These are phyloP conservation scores for Funneliformis caledonium DNA, from an alignment of 371 early-diverging fungal species.

Conservation along the genomic window DNA sequence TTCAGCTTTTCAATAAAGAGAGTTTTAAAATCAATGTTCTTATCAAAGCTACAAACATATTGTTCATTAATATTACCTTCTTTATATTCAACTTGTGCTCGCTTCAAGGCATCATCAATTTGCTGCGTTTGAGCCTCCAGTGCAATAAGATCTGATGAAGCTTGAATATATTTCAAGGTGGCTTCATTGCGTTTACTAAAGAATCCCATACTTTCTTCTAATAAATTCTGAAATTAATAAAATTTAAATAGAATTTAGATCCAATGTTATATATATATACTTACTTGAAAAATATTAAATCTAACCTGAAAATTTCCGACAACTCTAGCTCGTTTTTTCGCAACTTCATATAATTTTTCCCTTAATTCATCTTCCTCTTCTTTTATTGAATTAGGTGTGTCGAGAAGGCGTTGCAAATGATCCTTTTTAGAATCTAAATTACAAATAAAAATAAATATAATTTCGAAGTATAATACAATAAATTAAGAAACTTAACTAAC, in stretches of 20 bases:
- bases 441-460: not conserved
- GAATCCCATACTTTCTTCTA: constrained; percentile 31
- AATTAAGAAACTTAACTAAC: constrained; percentile 26
- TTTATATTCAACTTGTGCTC: constrained; percentile 34
- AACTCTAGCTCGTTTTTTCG: constrained; percentile 36
- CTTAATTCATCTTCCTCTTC: constrained; percentile 32
- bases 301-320: constrained; percentile 36
- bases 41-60: not conserved
- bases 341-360: constrained; percentile 25
- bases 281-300: not conserved
- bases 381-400: not conserved
- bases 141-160: constrained; percentile 35
- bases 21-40: not conserved
- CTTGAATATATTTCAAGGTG: constrained; percentile 41
- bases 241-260: not conserved
- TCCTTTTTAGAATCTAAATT: constrained; percentile 12
- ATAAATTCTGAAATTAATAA: constrained; percentile 8
- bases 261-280: not conserved
- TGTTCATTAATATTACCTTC: constrained; percentile 6
- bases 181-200: constrained; percentile 40
- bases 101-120: constrained; percentile 35
- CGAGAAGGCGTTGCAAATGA: constrained; percentile 12
- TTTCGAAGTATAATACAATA: not conserved
- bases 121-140: constrained; percentile 36
- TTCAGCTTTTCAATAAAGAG: constrained; percentile 42